phyloP scores from a whole-genome alignment of 345 rosid species.

The Salix udensis region DNA sequence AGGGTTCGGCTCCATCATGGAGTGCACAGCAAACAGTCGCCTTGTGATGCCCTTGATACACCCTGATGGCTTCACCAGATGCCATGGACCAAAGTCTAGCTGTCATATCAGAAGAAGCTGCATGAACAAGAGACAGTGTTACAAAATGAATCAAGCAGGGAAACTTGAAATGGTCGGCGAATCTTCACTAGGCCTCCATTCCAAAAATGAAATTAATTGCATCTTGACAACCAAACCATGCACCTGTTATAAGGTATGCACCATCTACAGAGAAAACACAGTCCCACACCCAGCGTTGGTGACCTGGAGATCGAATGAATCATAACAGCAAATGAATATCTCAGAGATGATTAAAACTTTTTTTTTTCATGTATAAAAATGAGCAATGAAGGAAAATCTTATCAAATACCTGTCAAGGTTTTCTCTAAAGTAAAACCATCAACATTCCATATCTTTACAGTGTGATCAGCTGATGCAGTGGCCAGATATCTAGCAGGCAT shows the following conservation, averaged over 20 bases:
- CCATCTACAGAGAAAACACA: constrained; percentile 98
- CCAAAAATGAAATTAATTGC: background rate
- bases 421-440: constrained; percentile 92
- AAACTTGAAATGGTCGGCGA: background rate
- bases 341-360: background rate
- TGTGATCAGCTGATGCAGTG: constrained; percentile 89
- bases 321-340: background rate
- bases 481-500: constrained; percentile 69
- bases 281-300: constrained; percentile 97
- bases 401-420: constrained; percentile 54
- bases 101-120: constrained; percentile 90
- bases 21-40: constrained; percentile 95
- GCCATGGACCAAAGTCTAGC: constrained; percentile 87
- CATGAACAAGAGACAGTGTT: background rate
- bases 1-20: constrained; percentile 73
- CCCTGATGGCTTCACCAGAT: constrained; percentile 55
- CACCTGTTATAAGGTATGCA: constrained; percentile 90
- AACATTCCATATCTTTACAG: constrained; percentile 95
- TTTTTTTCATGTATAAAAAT: too few species aligned
- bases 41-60: constrained; percentile 87
- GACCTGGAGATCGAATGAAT: constrained; percentile 49
- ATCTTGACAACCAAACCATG: background rate
- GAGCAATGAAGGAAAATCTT: background rate
- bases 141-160: background rate
- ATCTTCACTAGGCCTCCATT: background rate